Base-by-base conservation (phyloP, 495 filamentous ascomycete species). In the Talaromyces stipitatus region DNA sequence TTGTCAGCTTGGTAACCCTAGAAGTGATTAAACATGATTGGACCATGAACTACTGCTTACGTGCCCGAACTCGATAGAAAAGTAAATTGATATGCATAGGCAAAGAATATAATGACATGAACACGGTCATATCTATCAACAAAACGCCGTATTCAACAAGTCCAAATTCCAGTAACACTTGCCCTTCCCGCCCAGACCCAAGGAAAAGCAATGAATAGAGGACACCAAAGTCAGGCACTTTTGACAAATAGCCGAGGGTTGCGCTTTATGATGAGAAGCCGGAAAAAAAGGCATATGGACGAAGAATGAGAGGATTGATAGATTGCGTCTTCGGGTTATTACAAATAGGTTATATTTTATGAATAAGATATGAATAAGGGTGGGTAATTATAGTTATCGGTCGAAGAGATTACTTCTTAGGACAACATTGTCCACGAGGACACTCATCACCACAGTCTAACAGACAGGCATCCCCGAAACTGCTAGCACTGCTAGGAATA, bases 371-470 rank as follows among this genome's bases (percentile, higher is more conserved):
- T 26, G 45, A 50, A 29, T 14, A 50, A 29, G 53, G 12, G 23
- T 22, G 12, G 52, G 51, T 28, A 20, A 26, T 24, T 11, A 1
- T 41, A 24, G 32, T 30, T 24, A 20, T 3, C 16, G 14, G n/a
- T 18, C n/a, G 36, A 41, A 16, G 22, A 18, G 33, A 23, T 59
- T 27, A 63, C 33, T 72, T 69, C 55, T 68, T 73, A 24, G 78
- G 72, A 62, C 91, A 97, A 71, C 92, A 98, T 53, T 89, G 76
- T 55, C 74, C 84, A 54, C 79, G 80, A 14, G 76, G 80, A 63
- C 92, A 97, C 55, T 89, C 82, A 58, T 95, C 90, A 6, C 90
- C 87, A 53, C 92, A 97, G 51, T 92, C 89, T 10, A 97, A 66
- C 50, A 97, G 74, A 64, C 92, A 97, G 2, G 81, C 75, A 23